phyloP scores from a whole-genome alignment of 306 rosid genomes.

The Benincasa hispida region DNA sequence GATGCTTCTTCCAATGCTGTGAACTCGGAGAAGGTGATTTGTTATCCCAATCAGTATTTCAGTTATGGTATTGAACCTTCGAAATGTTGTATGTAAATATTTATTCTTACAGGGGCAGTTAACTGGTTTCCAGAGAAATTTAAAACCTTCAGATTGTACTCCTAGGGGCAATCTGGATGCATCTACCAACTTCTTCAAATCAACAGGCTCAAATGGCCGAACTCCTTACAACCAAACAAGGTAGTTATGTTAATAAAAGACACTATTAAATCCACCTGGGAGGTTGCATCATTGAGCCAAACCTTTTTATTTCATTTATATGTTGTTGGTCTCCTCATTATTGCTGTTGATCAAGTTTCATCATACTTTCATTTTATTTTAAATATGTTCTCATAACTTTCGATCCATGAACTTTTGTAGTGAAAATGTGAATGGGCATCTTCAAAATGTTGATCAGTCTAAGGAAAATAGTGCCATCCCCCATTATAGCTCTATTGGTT shows the following conservation, averaged over 20 bases:
- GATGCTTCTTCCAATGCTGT: constrained; percentile 11
- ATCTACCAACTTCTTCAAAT: constrained; percentile 16
- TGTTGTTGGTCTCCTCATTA: not conserved
- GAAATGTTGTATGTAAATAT: not conserved
- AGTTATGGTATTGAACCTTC: not conserved
- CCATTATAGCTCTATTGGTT: constrained; percentile 19
- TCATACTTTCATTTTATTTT: not conserved
- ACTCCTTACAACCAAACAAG: constrained; percentile 19
- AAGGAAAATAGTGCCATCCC: constrained; percentile 17
- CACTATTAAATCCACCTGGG: not conserved
- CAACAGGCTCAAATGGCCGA: constrained; percentile 16
- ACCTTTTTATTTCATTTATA: not conserved
- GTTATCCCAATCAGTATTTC: not conserved
- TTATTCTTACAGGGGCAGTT: constrained; percentile 16
- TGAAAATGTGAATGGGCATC: constrained; percentile 31
- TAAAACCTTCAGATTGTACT: constrained; percentile 7
- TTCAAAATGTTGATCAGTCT: constrained; percentile 28
- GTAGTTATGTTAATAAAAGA: constrained; percentile 14
- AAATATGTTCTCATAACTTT: not conserved
- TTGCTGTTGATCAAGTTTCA: not conserved
- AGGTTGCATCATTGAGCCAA: not conserved
- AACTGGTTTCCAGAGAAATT: constrained; percentile 9
- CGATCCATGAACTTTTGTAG: constrained; percentile 16
- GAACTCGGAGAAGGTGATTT: constrained; percentile 25
- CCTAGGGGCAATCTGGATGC: constrained; percentile 19